Base-by-base conservation (phyloP, 2,329 filamentous ascomycete genomes). In the Huntiella savannae region DNA sequence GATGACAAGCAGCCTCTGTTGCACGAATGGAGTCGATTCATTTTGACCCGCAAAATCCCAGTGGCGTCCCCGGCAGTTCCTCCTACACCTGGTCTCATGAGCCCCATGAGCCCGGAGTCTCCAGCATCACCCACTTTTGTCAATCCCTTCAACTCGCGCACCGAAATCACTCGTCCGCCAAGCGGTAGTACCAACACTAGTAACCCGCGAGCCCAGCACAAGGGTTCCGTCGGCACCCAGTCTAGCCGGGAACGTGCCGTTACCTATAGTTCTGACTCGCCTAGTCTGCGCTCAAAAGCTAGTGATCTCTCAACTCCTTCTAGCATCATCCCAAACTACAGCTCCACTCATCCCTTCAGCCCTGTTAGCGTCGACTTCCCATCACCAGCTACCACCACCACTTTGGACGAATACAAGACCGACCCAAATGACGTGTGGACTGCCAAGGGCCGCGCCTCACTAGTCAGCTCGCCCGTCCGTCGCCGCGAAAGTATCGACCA, bases 221-320 rank as follows among this genome's bases (percentile, higher is more conserved):
- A 71, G 52, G 60, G 60, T 43, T 70, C 70, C 1, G 62, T 59
- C 13, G 65, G 69, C 32, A 64, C 66, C 2, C 62, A 67, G 33
- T 64, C 63, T n/a, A 66, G 63, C 39, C 65, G 65, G 40, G 51
- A 52, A 13, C 58, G 60, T 19, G 67, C 70, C 0, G 58, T 67
- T 4, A 69, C 69, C 0, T 67, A 73, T 44, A 66, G 65, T 49
- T 76, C 74, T 2, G 72, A 70, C 37, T 71, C 73, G 1, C 72
- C 70, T 0, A 79, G 75, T 53, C 56, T 79, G 42, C 69, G 72
- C 13, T 79, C 75, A 3, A 71, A 71, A 51, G 67, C 69, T 32
- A 79, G 75, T 51, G 75, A 79, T 52, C 56, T 79, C 3, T 79
- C 75, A 2, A 73, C 70, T 3, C 71, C 71, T 10, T 68, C 68